Percentiles rank a stretch among this genome's conserved stretches.
Conservation (phyloP, 129 eudicot genomes). For the Lactuca saligna region DNA sequence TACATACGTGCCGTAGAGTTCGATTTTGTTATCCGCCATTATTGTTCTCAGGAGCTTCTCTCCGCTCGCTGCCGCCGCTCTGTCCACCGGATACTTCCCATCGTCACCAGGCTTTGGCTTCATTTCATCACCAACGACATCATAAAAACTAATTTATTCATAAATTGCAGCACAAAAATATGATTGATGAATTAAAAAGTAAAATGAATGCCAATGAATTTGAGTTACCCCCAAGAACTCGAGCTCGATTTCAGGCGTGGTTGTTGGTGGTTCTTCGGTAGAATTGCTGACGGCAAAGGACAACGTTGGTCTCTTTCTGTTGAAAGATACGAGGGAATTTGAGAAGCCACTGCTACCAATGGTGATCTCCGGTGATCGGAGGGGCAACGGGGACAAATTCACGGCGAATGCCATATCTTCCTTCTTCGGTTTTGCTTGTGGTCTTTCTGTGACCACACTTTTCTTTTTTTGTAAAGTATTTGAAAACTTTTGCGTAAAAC, state of each 20-base stretch:
- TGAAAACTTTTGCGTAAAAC: not conserved
- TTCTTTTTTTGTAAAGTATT: not conserved
- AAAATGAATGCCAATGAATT: not conserved
- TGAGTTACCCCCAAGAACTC: conserved; percentile 71
- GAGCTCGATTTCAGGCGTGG: conserved; percentile 67
- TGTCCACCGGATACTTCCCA: conserved; percentile 71
- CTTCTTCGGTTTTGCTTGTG: conserved; percentile 6
- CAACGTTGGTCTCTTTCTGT: conserved; percentile 38
- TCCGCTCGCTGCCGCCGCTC: conserved; percentile 75
- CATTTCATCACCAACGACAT: conserved; percentile 14
- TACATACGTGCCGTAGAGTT: conserved; percentile 91
- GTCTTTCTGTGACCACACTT: conserved; percentile 27
- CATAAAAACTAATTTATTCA: not conserved
- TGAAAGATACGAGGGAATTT: conserved; percentile 31
- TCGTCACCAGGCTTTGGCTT: conserved; percentile 76
- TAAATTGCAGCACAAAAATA: not conserved
- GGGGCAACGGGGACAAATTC: conserved; percentile 37
- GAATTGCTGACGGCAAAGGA: conserved; percentile 39
- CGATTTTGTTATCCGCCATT: conserved; percentile 91
- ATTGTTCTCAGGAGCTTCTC: conserved; percentile 83
- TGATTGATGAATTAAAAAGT: not conserved
- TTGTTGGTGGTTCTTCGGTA: conserved; percentile 48
- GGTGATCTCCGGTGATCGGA: conserved; percentile 57
- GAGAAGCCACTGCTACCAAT: conserved; percentile 12
- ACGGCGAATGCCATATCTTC: conserved; percentile 52